These are phyloP conservation scores for Euphorbia lathyris DNA, from an alignment of 345 rosid genomes.

Conservation along the genomic window DNA sequence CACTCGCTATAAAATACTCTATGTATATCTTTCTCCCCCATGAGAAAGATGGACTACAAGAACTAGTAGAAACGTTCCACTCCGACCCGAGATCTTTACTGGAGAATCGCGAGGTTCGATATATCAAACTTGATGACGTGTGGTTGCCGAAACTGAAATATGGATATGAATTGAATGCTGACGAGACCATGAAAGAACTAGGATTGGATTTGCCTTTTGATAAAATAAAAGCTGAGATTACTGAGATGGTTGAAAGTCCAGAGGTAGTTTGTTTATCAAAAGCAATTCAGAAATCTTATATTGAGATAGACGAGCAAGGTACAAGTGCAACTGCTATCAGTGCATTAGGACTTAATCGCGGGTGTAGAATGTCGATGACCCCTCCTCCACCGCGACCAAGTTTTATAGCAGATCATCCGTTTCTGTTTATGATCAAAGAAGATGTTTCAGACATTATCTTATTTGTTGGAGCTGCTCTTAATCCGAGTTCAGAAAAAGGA, in stretches of 20 bases:
- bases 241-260: not conserved
- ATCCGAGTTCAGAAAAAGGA: not conserved
- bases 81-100: not conserved
- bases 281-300: conserved; percentile 5
- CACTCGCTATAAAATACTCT: not conserved
- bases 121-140: not conserved
- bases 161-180: not conserved
- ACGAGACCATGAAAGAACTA: not conserved
- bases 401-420: not conserved
- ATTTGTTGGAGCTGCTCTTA: not conserved
- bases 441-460: not conserved
- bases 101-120: not conserved
- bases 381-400: not conserved
- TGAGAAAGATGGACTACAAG: not conserved
- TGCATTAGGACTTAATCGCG: too few relatives aligned
- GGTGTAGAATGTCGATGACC: too few relatives aligned
- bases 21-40: conserved; percentile 9
- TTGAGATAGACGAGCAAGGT: conserved; percentile 1
- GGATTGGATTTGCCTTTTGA: not conserved
- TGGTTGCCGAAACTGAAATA: conserved; percentile 1
- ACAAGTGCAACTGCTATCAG: not conserved
- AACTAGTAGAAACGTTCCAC: not conserved
- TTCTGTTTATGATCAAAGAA: not conserved
- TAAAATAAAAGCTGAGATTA: not conserved
- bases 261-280: not conserved